phyloP scores from a whole-genome alignment of 169 alveolate species.

The Plasmodium vinckei region DNA sequence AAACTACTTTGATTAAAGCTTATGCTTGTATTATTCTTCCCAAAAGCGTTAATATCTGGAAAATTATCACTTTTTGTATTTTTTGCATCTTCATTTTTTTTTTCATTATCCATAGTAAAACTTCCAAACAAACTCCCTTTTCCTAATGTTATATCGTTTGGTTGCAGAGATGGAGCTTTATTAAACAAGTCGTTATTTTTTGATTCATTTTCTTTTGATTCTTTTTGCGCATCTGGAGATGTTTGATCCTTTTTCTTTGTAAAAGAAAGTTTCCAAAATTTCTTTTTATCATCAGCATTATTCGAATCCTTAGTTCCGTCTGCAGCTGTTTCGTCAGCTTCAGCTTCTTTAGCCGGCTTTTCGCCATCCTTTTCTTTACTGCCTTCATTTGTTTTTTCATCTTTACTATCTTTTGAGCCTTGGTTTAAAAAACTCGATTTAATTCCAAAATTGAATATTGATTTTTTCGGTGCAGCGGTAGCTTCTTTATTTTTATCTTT shows the following conservation, averaged over 20 bases:
- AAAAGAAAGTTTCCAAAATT: constrained; percentile 48
- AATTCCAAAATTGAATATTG: constrained; percentile 50
- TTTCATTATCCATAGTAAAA: constrained; percentile 18
- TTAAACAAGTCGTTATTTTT: neutral
- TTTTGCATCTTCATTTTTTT: constrained; percentile 44
- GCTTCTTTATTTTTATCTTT: constrained; percentile 32
- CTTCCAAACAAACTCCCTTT: constrained; percentile 10
- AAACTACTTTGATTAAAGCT: constrained; percentile 22
- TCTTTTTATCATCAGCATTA: constrained; percentile 27
- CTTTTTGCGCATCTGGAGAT: constrained; percentile 12
- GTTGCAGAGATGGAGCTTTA: neutral
- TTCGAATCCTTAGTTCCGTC: neutral
- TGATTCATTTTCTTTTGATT: constrained; percentile 11
- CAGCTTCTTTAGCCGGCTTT: neutral
- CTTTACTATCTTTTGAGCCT: constrained; percentile 6
- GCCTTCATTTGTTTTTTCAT: neutral
- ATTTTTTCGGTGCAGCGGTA: constrained; percentile 5
- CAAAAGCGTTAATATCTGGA: constrained; percentile 15
- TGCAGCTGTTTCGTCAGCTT: constrained; percentile 1
- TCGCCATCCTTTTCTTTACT: neutral
- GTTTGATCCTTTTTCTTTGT: constrained; percentile 45
- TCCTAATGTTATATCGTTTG: neutral
- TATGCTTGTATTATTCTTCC: constrained; percentile 7
- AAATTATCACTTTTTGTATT: constrained; percentile 4
- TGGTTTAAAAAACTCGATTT: neutral